These are phyloP conservation scores for Lentinula boryana DNA, from an alignment of 768 basidiomycete species.

Conservation along the genomic window DNA sequence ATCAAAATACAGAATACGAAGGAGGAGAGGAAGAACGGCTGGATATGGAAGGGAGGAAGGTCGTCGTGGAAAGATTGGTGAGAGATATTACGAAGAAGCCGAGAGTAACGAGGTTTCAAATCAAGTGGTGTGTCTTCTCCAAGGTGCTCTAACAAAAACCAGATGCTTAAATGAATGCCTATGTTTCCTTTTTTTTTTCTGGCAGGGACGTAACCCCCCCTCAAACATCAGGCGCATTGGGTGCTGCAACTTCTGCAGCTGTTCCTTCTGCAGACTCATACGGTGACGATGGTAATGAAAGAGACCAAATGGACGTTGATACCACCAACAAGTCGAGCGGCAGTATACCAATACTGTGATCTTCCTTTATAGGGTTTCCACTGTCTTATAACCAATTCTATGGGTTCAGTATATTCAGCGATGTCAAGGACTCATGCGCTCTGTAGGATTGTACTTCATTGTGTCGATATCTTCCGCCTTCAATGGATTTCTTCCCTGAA, in stretches of 20 bases:
- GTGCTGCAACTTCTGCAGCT: conserved; percentile 47
- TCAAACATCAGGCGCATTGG: conserved; percentile 27
- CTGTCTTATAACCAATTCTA: too few species aligned
- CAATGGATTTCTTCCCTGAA: too few species aligned
- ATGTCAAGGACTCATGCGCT: too few species aligned
- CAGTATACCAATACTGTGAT: background rate
- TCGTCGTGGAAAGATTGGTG: conserved; percentile 73
- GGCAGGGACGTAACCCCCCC: conserved; percentile 38
- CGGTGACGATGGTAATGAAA: conserved; percentile 20
- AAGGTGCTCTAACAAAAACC: background rate
- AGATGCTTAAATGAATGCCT: background rate
- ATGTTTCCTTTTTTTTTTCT: background rate
- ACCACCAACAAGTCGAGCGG: background rate
- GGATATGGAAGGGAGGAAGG: conserved; percentile 58
- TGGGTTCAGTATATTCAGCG: too few species aligned
- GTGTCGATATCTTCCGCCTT: too few species aligned
- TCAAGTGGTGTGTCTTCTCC: conserved; percentile 62
- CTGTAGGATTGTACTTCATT: too few species aligned
- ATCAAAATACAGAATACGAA: conserved; percentile 98
- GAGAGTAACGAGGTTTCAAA: conserved; percentile 88
- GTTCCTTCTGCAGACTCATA: conserved; percentile 45
- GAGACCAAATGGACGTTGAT: conserved; percentile 2
- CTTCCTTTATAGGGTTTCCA: background rate
- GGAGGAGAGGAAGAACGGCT: conserved; percentile 76
- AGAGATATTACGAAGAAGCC: conserved; percentile 90